Base-by-base conservation (phyloP, 306 rosid species). In the Sesbania bispinosa region DNA sequence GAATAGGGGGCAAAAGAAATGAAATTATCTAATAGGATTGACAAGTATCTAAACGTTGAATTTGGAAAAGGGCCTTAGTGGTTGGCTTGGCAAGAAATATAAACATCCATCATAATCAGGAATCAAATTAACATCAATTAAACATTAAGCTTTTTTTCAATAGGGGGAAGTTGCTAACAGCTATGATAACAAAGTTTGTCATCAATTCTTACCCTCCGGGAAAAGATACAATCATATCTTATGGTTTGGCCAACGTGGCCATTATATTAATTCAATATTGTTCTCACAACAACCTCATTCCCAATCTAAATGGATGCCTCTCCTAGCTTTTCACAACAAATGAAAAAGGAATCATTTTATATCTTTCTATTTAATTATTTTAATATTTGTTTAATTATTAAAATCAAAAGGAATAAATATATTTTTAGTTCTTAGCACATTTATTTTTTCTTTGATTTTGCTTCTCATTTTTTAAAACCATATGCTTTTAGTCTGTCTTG, bases 61-160 rank as follows among this genome's bases (percentile, higher is more conserved):
- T 77, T 54, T 59, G 58, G 59, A 60, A 62, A 68, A 73, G 72
- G 72, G 41, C 13, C 29, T 63, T 42, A 23, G 59, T 61, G 65
- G 72, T 54, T 77, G 62, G 38, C 45, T 50, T 73, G 15, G 38
- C 30, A 53, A 65, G 59, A 29, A 60, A 58, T 66, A 5, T 23
- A 16, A 72, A 59, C 69, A 81, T 53, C 54, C 46, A 42, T 71
- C 68, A 32, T 70, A 48, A 35, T 74, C 52, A 73, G 6, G 32
- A 36, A 60, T 38, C 71, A 74, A 64, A 38, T 75, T 27, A 80
- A 47, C 77, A 80, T 62, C 73, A 63, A 82, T 70, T 69, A 68
- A 63, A 63, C n/a, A 50, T 2, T n/a, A 3, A 27, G 53, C 74
- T 54, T 61, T 74, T n/a, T 61, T 76, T 54, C 45, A 21, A 35